Base-by-base conservation (phyloP, 192 early-diverging fungal genomes). In the Linnemannia hyalina region DNA sequence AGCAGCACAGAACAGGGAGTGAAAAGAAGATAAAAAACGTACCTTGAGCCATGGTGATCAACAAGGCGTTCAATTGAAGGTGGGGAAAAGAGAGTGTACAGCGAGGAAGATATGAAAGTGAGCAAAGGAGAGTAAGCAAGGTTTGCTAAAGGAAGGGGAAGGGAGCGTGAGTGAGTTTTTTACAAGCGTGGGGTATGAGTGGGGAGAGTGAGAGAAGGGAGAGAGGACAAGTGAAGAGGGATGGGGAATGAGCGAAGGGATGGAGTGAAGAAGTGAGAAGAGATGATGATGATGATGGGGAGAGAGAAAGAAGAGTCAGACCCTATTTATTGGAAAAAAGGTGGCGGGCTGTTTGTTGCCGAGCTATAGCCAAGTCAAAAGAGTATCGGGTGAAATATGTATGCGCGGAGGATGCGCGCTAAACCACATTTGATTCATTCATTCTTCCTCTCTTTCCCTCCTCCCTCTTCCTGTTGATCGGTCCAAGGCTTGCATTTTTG, bases 31-130 rank as follows among this genome's bases (percentile, higher is more conserved):
- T 18, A 54, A 29, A 5, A 29, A 6, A 46, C 9, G 32, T 55
- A 79, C 77, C 69, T 79, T 79, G 77, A 49, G 77, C 77, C 77
- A 79, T 79, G 69, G 63, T 79, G 68, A 65, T 23, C 36, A 26
- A 40, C 32, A 18, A 26, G 22, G 42, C 11, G 38, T 29, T 23
- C 29, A 65, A 20, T 29, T 18, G 46, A 22, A 55, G 36, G 23
- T 32, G 40, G n/a, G 60, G 29, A 16, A 18, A 18, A 38, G 13
- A 54, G 6, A 29, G 41, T 44, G 38, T 35, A 75, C 35, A 57
- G 54, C 4, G 18, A 52, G 26, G 26, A 13, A 49, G 16, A 32
- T 41, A 47, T 42, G 32, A 20, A 22, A 49, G 46, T 44, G 49
- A 52, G 49, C 49, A 22, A 52, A 18, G 3, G 49, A 18, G 49